Percentiles rank a stretch among this genome's conserved stretches.
Conservation (phyloP, 768 basidiomycete genomes). For the Boletus rubropictus region DNA sequence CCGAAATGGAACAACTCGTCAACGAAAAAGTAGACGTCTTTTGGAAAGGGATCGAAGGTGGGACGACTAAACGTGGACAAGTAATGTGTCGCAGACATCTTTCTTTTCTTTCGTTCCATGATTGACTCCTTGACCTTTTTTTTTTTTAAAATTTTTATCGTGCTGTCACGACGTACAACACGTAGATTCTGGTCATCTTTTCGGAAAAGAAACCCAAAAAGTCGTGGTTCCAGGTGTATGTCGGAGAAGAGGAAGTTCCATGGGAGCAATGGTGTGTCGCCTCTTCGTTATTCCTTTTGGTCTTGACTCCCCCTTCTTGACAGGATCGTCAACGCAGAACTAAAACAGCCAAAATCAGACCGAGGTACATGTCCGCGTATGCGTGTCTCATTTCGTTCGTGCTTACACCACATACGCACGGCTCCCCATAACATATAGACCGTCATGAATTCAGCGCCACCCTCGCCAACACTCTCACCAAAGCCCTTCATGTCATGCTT, state of each 20-base stretch:
- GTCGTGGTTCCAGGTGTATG: constrained; percentile 68
- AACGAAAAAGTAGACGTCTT: constrained; percentile 73
- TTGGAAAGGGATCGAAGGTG: constrained; percentile 70
- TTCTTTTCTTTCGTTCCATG: too few relatives aligned
- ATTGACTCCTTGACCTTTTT: background rate
- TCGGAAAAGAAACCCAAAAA: constrained; percentile 75
- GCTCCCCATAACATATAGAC: constrained; percentile 26
- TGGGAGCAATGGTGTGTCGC: constrained; percentile 76
- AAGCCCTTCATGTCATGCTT: constrained; percentile 65
- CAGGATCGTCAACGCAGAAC: constrained; percentile 78
- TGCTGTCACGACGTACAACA: background rate
- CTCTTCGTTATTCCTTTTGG: background rate
- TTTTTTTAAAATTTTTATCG: too few relatives aligned
- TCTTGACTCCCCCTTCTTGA: background rate
- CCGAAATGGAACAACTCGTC: constrained; percentile 64
- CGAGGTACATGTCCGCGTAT: constrained; percentile 37
- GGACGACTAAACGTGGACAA: constrained; percentile 60
- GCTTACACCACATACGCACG: background rate
- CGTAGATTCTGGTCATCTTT: constrained; percentile 61
- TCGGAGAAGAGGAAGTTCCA: constrained; percentile 74
- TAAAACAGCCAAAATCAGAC: constrained; percentile 65
- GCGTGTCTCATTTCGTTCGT: background rate
- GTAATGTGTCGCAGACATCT: constrained; percentile 32
- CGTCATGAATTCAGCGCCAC: constrained; percentile 49
- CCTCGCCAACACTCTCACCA: constrained; percentile 58